phyloP scores from a whole-genome alignment of 345 rosid species.

The Kandelia obovata region DNA sequence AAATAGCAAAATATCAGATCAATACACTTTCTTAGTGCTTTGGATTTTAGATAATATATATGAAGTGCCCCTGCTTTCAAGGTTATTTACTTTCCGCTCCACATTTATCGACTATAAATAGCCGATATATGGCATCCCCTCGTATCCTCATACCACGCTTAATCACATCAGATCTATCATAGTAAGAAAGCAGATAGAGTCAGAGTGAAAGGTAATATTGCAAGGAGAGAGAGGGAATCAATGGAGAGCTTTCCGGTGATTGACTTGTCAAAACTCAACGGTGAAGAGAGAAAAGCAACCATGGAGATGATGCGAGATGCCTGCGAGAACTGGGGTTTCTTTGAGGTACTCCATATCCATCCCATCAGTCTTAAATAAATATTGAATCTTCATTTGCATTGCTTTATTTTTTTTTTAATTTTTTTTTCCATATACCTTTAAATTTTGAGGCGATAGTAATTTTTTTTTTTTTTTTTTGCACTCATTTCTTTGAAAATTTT shows the following conservation, averaged over 20 bases:
- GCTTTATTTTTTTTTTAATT: background rate
- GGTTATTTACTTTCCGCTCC: background rate
- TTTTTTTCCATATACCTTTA: background rate
- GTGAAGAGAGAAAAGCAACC: conserved; percentile 51
- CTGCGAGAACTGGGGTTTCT: conserved; percentile 58
- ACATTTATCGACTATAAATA: conserved; percentile 50
- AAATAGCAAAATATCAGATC: no score
- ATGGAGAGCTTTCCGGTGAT: conserved; percentile 65
- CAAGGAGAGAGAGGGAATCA: conserved; percentile 8
- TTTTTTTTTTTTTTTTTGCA: background rate
- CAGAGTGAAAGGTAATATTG: background rate
- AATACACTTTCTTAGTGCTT: no score
- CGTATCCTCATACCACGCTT: conserved; percentile 18
- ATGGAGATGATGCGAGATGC: conserved; percentile 47
- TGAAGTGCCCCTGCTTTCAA: background rate
- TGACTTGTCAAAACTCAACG: conserved; percentile 57
- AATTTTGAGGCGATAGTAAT: background rate
- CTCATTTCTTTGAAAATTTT: background rate
- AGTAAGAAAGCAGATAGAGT: background rate
- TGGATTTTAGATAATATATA: no score
- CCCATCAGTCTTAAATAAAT: background rate
- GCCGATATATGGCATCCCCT: background rate
- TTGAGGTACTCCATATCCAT: conserved; percentile 44
- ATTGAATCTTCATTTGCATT: background rate
- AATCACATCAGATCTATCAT: conserved; percentile 16